Evolutionary conservation across 2,329 filamentous ascomycete species (phyloP).

Genomic region (Pyrenophora graminea): DNA sequence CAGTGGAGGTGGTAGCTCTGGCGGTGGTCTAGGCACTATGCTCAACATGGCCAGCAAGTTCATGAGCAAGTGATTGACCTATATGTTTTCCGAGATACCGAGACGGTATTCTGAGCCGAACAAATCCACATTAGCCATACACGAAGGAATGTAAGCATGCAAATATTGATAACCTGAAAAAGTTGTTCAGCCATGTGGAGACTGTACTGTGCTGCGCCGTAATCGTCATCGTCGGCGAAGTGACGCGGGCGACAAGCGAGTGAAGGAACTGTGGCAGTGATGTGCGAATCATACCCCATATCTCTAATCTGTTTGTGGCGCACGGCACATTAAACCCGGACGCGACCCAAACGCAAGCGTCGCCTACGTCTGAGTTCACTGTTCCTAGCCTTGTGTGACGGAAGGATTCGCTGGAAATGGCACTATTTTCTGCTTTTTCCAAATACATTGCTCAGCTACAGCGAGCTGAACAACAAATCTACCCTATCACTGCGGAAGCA

Average conservation of each 20-base stretch:
- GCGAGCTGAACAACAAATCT: not conserved
- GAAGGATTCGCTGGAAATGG: no score
- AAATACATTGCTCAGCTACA: not conserved
- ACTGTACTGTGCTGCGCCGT: not conserved
- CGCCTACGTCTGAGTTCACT: not conserved
- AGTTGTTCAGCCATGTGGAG: no score
- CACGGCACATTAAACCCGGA: slow-evolving; percentile 1
- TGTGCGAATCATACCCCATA: slow-evolving; percentile 1
- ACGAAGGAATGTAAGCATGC: not conserved
- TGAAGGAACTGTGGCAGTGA: slow-evolving; percentile 2
- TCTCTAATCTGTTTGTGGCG: slow-evolving; percentile 1
- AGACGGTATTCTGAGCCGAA: not conserved
- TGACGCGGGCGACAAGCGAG: not conserved
- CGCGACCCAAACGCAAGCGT: not conserved
- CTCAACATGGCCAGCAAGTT: slow-evolving; percentile 67
- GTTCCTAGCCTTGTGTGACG: not conserved
- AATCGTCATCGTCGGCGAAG: not conserved
- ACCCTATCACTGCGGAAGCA: not conserved
- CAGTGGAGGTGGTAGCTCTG: slow-evolving; percentile 50
- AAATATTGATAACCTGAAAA: no score
- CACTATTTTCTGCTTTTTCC: no score
- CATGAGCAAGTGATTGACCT: slow-evolving; percentile 44
- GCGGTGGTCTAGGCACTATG: slow-evolving; percentile 54
- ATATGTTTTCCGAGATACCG: not conserved
- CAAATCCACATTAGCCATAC: not conserved